Conservation (phyloP, 257 asterid species). For the Gardenia jasminoides region DNA sequence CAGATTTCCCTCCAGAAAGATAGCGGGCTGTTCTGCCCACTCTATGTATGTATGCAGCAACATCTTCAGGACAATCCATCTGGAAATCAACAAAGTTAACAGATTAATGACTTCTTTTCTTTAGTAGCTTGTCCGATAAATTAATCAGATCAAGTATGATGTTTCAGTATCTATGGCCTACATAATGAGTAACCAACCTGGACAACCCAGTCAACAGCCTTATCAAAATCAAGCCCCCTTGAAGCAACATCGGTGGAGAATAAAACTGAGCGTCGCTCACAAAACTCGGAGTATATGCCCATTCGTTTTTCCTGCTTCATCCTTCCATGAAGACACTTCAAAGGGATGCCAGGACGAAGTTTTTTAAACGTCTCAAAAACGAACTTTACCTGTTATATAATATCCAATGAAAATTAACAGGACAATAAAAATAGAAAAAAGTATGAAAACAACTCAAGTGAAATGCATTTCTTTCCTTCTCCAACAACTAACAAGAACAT, state of each 20-base stretch:
- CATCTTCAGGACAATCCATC: conserved; percentile 98
- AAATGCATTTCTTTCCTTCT: not conserved
- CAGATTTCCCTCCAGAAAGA: conserved; percentile 78
- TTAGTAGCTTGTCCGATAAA: not conserved
- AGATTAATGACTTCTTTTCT: not conserved
- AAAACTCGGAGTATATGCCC: conserved; percentile 77
- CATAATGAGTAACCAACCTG: conserved; percentile 52
- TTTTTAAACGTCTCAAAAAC: conserved; percentile 80
- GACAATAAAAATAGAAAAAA: not conserved
- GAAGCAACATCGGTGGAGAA: conserved; percentile 92
- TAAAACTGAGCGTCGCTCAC: conserved; percentile 64
- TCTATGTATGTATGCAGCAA: conserved; percentile 88
- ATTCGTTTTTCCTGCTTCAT: conserved; percentile 83
- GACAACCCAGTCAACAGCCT: conserved; percentile 96
- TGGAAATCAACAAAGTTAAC: conserved; percentile 23
- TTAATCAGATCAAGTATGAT: conserved; percentile 10
- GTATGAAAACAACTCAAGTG: not conserved
- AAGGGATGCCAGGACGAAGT: conserved; percentile 93
- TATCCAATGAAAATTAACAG: not conserved
- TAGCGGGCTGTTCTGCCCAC: conserved; percentile 99
- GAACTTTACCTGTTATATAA: conserved; percentile 64
- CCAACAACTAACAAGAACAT: too few species aligned
- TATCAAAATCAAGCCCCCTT: conserved; percentile 93
- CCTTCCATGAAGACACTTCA: conserved; percentile 86
- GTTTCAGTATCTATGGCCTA: not conserved